Base-by-base conservation (phyloP, 2,329 filamentous ascomycete genomes). In the Claviceps fusiformis region DNA sequence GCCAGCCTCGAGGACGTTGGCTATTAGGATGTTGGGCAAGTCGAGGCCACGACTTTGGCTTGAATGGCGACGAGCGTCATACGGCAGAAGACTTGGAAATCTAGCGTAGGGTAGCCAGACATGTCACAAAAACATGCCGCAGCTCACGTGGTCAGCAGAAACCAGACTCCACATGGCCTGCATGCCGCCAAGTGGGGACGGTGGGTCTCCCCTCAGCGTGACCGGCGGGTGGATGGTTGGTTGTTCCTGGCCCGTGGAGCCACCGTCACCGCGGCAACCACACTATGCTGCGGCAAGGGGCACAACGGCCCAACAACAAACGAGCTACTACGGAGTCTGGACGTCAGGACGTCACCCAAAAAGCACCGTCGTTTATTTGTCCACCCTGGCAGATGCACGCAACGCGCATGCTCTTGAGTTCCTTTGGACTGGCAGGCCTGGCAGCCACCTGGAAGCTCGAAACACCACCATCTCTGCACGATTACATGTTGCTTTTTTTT, bases 241-340 rank as follows among this genome's bases (percentile, higher is more conserved):
- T 17, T n/a, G 39, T 41, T 17, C 39, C 39, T 41, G 39, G 39
- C 39, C 39, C 39, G 39, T 41, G 6, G 15, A 4, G 13, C 5
- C 15, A 19, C 15, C 0, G 35, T 56, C 52, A 29, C 55, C 48
- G 52, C 55, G 33, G 52, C 52, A 56, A 56, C 55, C 43, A 51
- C 9, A 19, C 45, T 29, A 19, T 31, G 15, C 29, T 15, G n/a
- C 27, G 33, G 19, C 19, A 39, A 41, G 33, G 43, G 37, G 27
- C 24, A 46, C 31, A 46, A 52, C 41, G 49, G 47, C 39, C 29
- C 53, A 57, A 56, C 52, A 59, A 59, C 58, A 59, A 59, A 56
- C 58, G 52, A 41, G 47, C 37, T 39, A 24, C 9, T n/a, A n/a
- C n/a, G n/a, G n/a, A n/a, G n/a, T n/a, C n/a, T n/a, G n/a, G n/a